Evolutionary conservation across 2,329 filamentous ascomycete species (phyloP), one percentile per base, ranked within the genome.

Genomic region (Colletotrichum sp.): DNA sequence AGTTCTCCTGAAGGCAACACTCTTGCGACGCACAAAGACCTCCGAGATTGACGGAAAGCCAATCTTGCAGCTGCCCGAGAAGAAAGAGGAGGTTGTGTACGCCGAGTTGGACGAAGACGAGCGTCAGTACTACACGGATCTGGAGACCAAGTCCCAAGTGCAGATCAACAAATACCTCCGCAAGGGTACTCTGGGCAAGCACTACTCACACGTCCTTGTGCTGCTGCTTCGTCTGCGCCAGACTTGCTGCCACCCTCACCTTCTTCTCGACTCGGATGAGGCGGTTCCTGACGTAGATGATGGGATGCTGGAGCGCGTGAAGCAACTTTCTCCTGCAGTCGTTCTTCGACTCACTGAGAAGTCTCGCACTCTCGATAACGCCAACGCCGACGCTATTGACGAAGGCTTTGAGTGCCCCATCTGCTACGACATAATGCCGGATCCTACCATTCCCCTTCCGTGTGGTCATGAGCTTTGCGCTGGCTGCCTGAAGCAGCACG

Each of bases 381-480:
- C 83, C 79, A 82, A 81, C 2, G 82, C 83, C 1, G 88, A 92
- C 2, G 71, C 74, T 44, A 71, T 74, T 22, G 72, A 75, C 52
- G 60, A 75, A 66, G 90, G 88, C 3, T 95, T 96, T 66, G 93
- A 96, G 81, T 98, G 96, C 80, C 94, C 94, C 0, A 92, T 97
- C 25, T 98, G 96, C 82, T 93, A 94, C 74, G 96, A 98, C 80
- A 92, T 88, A 4, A 91, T 93, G 8, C 88, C 90, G 16, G 96
- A 96, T 25, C 77, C 94, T 95, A 0, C 91, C 91, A 5, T 94
- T 98, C 77, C 93, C 96, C 88, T 95, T 68, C 95, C 95, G 2
- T 98, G 96, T 80, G 96, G 96, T 3, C 96, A 98, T 81, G 91
- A 93, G 75, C 92, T 92, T 28, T 98, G 96, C 83, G 86, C 90